Evolutionary conservation across 441 rosid genomes (phyloP).

Genomic region (Bruguiera hainesii): DNA sequence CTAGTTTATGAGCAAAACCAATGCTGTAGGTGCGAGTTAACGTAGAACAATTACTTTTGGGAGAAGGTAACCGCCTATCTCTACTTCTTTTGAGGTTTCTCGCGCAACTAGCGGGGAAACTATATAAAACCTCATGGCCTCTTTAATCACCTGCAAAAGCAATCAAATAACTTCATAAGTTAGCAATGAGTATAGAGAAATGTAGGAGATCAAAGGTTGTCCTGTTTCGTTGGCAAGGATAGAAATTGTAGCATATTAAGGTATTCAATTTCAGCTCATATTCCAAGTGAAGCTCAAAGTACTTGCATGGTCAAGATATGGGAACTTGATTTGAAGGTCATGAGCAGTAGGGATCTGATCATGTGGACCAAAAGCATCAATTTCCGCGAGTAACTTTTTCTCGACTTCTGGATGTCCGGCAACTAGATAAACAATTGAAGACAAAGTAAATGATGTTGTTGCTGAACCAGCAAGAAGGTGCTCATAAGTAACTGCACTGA

Average conservation of each 20-base stretch:
- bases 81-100: conserved; percentile 73
- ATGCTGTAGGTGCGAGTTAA: background rate
- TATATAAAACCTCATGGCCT: conserved; percentile 73
- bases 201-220: background rate
- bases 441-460: conserved; percentile 77
- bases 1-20: background rate
- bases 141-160: conserved; percentile 66
- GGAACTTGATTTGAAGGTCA: conserved; percentile 69
- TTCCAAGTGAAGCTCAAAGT: background rate
- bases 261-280: background rate
- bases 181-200: background rate
- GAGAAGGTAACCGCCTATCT: conserved; percentile 77
- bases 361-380: conserved; percentile 59
- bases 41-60: conserved; percentile 55
- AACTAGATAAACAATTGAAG: conserved; percentile 65
- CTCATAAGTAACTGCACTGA: conserved; percentile 85
- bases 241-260: background rate
- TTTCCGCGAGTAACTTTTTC: conserved; percentile 63
- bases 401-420: conserved; percentile 75
- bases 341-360: conserved; percentile 53
- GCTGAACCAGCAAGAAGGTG: conserved; percentile 94
- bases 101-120: conserved; percentile 88
- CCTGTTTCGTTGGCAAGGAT: background rate
- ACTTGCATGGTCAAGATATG: conserved; percentile 78
- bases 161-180: conserved; percentile 8